Evolutionary conservation across 2,329 filamentous ascomycete species (phyloP).

Genomic region (Mollisia scopiformis): DNA sequence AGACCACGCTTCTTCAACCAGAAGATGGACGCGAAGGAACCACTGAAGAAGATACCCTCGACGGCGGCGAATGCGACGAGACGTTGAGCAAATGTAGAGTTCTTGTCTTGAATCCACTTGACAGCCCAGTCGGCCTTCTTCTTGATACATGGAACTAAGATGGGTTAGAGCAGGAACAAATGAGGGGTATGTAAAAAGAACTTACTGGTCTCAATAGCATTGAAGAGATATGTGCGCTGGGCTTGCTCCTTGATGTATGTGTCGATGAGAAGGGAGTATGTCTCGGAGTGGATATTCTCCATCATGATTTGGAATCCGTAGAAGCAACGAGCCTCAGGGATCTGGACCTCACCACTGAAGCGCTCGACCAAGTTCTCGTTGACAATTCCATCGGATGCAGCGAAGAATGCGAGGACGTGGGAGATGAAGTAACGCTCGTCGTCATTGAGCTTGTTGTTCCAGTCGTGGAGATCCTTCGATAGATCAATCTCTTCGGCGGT

Average conservation of each 20-base stretch:
- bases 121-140: constrained; percentile 99
- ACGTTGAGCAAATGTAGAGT: constrained; percentile 93
- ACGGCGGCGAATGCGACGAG: constrained; percentile 96
- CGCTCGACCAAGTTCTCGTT: constrained; percentile 99
- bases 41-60: constrained; percentile 99
- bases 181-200: constrained; percentile 20
- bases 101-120: constrained; percentile 89
- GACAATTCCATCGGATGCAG: constrained; percentile 97
- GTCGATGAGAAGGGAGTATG: constrained; percentile 98
- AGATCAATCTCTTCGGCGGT: constrained; percentile 99
- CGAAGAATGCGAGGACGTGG: constrained; percentile 98
- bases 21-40: constrained; percentile 98
- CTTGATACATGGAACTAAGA: constrained; percentile 85
- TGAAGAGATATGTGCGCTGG: constrained; percentile 93
- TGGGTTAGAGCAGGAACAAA: constrained; percentile 32
- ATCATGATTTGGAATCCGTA: constrained; percentile 99
- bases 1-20: constrained; percentile 99
- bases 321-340: constrained; percentile 98
- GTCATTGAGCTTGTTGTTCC: constrained; percentile 96
- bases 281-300: constrained; percentile 99
- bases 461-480: constrained; percentile 98
- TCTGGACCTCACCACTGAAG: constrained; percentile 95
- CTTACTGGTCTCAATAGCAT: constrained; percentile 96
- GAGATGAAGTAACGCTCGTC: constrained; percentile 99
- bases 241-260: constrained; percentile 98